phyloP scores from a whole-genome alignment of 306 rosid genomes.

The Abrus precatorius region DNA sequence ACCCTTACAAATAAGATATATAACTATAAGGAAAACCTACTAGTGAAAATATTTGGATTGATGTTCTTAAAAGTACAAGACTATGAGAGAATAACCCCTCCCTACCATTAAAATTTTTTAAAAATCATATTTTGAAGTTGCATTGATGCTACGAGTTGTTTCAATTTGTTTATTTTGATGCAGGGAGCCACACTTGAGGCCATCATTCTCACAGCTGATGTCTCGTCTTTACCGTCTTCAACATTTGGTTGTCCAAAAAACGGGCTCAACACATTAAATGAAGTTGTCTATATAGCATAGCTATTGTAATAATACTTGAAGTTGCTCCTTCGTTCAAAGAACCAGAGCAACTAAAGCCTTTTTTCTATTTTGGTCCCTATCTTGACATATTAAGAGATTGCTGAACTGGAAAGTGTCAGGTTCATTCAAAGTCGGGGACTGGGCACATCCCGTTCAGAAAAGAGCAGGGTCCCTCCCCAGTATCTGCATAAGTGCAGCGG shows the following conservation, averaged over 20 bases:
- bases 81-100: background rate
- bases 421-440: slow-evolving; percentile 83
- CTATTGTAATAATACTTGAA: slow-evolving; percentile 59
- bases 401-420: slow-evolving; percentile 69
- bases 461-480: slow-evolving; percentile 56
- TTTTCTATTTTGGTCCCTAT: slow-evolving; percentile 20
- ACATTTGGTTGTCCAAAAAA: slow-evolving; percentile 60
- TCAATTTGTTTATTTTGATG: slow-evolving; percentile 45
- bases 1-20: background rate
- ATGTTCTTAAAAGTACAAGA: background rate
- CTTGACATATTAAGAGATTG: slow-evolving; percentile 45
- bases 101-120: no score
- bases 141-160: background rate
- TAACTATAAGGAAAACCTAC: background rate
- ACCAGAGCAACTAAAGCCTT: slow-evolving; percentile 59
- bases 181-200: slow-evolving; percentile 96
- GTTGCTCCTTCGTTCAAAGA: slow-evolving; percentile 79
- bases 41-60: slow-evolving; percentile 17
- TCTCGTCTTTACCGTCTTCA: slow-evolving; percentile 70
- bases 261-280: slow-evolving; percentile 51
- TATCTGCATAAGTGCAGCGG: slow-evolving; percentile 75
- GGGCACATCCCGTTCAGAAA: slow-evolving; percentile 60
- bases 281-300: slow-evolving; percentile 53
- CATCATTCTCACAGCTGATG: slow-evolving; percentile 90
- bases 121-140: background rate